phyloP scores from a whole-genome alignment of 2,329 filamentous ascomycete genomes.

The Fusarium sp. region DNA sequence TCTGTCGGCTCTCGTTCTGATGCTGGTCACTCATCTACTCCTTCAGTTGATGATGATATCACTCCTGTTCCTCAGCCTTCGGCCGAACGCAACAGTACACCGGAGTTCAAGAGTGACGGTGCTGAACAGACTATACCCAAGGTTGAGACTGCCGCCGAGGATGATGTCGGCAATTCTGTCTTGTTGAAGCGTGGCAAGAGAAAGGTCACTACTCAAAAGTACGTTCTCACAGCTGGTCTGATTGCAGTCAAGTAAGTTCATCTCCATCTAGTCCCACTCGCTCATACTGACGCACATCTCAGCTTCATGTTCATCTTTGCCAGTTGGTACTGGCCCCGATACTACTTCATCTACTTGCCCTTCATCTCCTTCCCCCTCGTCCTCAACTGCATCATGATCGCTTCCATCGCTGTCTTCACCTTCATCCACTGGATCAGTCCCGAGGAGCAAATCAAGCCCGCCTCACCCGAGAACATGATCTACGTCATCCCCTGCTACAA shows the following conservation, averaged over 20 bases:
- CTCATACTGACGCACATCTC: background rate
- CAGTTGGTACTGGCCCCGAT: background rate
- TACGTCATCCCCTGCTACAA: background rate
- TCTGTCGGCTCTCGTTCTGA: background rate
- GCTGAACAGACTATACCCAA: background rate
- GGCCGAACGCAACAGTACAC: fast-evolving
- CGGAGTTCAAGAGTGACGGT: background rate
- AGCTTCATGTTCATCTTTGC: background rate
- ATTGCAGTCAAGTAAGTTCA: background rate
- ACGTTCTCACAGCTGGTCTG: background rate
- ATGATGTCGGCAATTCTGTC: background rate
- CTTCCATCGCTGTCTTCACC: background rate
- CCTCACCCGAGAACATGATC: background rate
- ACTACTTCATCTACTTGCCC: background rate
- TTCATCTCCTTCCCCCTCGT: background rate
- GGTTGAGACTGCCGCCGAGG: background rate
- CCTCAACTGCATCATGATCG: background rate
- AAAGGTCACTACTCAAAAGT: background rate
- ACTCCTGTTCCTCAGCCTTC: background rate
- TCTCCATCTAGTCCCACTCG: fast-evolving
- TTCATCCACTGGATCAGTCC: background rate
- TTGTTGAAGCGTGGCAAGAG: background rate
- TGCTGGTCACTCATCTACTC: background rate
- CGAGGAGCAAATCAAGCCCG: background rate
- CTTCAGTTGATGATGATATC: background rate